A percentile compares a stretch with the other conserved stretches of the same genome.
Conservation (phyloP, 345 rosid species). For the Schrenkiella parvula region DNA sequence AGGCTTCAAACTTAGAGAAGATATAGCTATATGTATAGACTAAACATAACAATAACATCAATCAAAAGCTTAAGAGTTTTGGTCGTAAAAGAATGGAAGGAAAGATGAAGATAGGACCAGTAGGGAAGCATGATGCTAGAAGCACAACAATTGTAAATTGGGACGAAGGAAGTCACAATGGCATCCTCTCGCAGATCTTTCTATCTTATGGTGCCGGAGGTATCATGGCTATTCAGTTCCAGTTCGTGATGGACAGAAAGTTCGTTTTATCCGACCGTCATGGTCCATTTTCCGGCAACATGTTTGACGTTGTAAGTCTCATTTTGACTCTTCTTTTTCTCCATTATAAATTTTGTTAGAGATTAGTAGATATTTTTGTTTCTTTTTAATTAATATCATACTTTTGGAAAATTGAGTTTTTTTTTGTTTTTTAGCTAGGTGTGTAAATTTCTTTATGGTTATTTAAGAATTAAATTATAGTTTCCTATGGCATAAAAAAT, state of each 20-base stretch:
- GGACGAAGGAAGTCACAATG: constrained; percentile 28
- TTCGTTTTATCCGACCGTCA: constrained; percentile 25
- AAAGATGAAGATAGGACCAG: constrained; percentile 30
- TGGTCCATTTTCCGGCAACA: constrained; percentile 24
- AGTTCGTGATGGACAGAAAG: constrained; percentile 13
- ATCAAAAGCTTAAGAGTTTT: background rate
- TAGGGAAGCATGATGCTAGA: constrained; percentile 34
- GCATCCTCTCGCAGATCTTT: constrained; percentile 26
- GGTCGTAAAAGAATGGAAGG: constrained; percentile 3
- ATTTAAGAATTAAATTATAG: no score
- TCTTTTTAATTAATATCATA: no score
- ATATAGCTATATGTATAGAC: background rate
- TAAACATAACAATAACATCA: background rate
- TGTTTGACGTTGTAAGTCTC: constrained; percentile 32
- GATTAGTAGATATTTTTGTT: no score
- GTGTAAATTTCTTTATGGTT: no score
- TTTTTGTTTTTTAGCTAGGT: no score
- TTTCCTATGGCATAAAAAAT: no score
- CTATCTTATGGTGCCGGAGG: constrained; percentile 11
- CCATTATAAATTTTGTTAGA: background rate
- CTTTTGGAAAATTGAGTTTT: no score
- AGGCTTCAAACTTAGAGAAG: constrained; percentile 3
- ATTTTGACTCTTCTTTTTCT: background rate
- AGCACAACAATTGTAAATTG: constrained; percentile 24
- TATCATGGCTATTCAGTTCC: constrained; percentile 29